Base-by-base conservation (phyloP, 73 alveolate genomes). In the Paramecium bursaria region DNA sequence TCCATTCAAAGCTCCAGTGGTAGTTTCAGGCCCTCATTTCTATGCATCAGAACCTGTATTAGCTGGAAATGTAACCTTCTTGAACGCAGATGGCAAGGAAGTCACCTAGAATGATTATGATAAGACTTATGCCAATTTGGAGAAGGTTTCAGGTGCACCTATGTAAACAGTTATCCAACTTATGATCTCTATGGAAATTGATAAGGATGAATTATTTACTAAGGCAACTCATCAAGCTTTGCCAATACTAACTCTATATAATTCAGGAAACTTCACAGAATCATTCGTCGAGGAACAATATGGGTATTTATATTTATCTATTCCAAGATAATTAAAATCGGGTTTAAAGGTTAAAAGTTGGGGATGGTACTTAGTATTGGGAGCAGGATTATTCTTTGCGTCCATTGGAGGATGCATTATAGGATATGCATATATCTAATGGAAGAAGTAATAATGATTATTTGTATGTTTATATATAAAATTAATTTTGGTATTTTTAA, bases 281-380 rank as follows among this genome's bases (percentile, higher is more conserved):
- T 4, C 17, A 35, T 53, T 42, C 7, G 48, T 42, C 10, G 21
- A 42, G 14, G 82, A 35, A 3, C 19, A 67, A 3, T 67, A 25
- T 67, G 57, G n/a, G n/a, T n/a, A n/a, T n/a, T n/a, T n/a, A n/a
- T n/a, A n/a, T n/a, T n/a, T n/a, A n/a, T n/a, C n/a, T n/a, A n/a
- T n/a, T n/a, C n/a, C n/a, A n/a, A n/a, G 57, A 67, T 53, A 67
- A 1, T 42, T 67, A 19, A 67, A 67, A 14, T 15, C 44, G 17
- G 82, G 61, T 11, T 21, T 67, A 35, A 4, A 53, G 17, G 35
- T 44, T 9, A 19, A 4, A 1, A 35, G 11, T 33, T 67, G 82
- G 82, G 82, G 82, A 10, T 67, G 82, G 82, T 67, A 67, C 21
- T 33, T 67, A 67, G 22, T 67, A 2, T 39, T 67, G 82, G 35